phyloP scores from a whole-genome alignment of 2,329 filamentous ascomycete species.

The Reticulascus tulasneorum region DNA sequence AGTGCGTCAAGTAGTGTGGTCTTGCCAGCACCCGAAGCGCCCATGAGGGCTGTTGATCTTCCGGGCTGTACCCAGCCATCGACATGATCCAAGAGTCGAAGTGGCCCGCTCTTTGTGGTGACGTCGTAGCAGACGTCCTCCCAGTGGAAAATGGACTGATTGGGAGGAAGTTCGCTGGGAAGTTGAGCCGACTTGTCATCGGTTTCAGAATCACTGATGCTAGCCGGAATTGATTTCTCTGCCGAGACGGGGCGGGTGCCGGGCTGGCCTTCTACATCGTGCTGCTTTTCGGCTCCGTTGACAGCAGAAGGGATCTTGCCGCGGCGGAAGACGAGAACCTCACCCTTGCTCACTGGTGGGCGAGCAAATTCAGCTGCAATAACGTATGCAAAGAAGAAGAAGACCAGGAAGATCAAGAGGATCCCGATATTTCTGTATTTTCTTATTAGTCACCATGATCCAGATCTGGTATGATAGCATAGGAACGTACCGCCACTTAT shows the following conservation, averaged over 20 bases:
- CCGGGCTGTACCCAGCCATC: constrained; percentile 77
- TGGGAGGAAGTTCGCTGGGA: neutral
- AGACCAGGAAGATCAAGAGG: constrained; percentile 57
- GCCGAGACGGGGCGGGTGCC: neutral
- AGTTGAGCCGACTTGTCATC: neutral
- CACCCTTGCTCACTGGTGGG: constrained; percentile 67
- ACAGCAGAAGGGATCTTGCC: constrained; percentile 45
- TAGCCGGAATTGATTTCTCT: no score
- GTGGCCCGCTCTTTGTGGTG: constrained; percentile 61
- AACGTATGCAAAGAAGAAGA: constrained; percentile 60
- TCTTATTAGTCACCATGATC: neutral
- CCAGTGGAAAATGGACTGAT: constrained; percentile 58
- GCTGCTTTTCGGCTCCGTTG: neutral
- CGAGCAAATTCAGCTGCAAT: constrained; percentile 61
- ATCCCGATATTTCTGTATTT: constrained; percentile 60
- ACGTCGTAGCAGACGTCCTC: constrained; percentile 58
- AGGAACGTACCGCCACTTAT: constrained; percentile 38
- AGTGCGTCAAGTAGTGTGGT: constrained; percentile 72
- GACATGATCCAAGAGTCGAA: constrained; percentile 66
- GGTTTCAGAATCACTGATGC: no score
- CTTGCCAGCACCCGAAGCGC: constrained; percentile 71
- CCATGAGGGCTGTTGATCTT: constrained; percentile 69
- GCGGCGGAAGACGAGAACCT: constrained; percentile 60
- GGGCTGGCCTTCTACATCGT: constrained; percentile 8
- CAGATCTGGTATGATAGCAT: rapidly evolving